Evolutionary conservation across 2,329 filamentous ascomycete species (phyloP), one percentile per base, ranked within the genome.

Genomic region (Onygenales sp.): DNA sequence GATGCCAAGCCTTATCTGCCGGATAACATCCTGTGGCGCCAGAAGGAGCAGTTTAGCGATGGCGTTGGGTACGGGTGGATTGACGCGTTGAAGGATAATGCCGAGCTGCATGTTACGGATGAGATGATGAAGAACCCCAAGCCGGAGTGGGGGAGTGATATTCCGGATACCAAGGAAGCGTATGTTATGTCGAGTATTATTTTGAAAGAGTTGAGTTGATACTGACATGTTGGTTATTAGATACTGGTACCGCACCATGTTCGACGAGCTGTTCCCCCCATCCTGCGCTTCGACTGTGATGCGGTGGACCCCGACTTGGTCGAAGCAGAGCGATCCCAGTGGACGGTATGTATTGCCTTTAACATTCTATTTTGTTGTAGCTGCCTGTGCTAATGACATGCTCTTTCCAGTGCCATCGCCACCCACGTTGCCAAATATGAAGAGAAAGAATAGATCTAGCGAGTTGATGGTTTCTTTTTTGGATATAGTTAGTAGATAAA

Each of bases 41-140:
- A 98, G 75, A 98, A 98, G 83, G 93, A 98, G 78, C 93, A 98
- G 76, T 98, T 98, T 78, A 94, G 87, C 55, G 94, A 98, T 66
- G 94, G 93, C 69, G 93, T 98, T 54, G 93, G 93, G 54, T 98
- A 98, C 76, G 91, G 93, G 59, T 98, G 93, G 93, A 98, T 98
- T 68, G 93, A 98, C 67, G 87, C 85, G 6, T 83, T 98, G 64
- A 97, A 96, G 80, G 93, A 97, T 73, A 88, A 86, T 66, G 93
- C 93, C 36, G 90, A 94, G 74, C 71, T 84, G 59, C 83, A 93
- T 54, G 86, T 98, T 53, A 95, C 88, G 14, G 92, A 98, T 67
- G 92, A 97, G 78, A 91, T 94, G 84, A 89, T 97, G 87, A 90
- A 91, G 80, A 92, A 94, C 82, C 92, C 93, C 59, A 96, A 95